Percentiles rank a stretch among this genome's conserved stretches.
phyloP scores from a whole-genome alignment of 2,329 filamentous ascomycete genomes.

The Bipolaris oryzae region DNA sequence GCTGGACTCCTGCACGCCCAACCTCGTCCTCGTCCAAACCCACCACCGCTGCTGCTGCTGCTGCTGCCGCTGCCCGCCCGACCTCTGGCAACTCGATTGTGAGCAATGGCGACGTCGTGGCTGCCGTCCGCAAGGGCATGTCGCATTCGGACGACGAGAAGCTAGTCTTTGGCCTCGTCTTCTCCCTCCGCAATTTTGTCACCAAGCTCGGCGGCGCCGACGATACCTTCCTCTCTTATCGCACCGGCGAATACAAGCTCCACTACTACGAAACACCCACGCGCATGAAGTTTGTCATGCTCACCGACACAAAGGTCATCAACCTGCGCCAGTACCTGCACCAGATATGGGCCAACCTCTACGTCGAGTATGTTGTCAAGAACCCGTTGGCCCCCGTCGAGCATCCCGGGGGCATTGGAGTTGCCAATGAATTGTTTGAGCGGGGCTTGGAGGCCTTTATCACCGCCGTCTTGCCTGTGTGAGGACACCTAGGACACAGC shows the following conservation, averaged over 20 bases:
- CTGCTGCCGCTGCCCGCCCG: constrained; percentile 48
- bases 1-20: constrained; percentile 69
- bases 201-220: constrained; percentile 92
- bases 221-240: constrained; percentile 90
- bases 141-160: constrained; percentile 85
- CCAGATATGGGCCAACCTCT: constrained; percentile 98
- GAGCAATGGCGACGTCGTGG: constrained; percentile 50
- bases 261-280: constrained; percentile 99
- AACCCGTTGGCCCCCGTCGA: constrained; percentile 67
- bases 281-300: constrained; percentile 93
- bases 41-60: too few relatives aligned
- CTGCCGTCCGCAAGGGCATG: constrained; percentile 48
- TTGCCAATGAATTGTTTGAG: constrained; percentile 70
- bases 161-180: constrained; percentile 95
- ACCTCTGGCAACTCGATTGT: constrained; percentile 55
- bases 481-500: constrained; percentile 11
- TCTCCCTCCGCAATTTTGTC: constrained; percentile 95
- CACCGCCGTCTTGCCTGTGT: constrained; percentile 51
- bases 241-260: constrained; percentile 93
- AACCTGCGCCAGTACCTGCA: constrained; percentile 95
- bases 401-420: constrained; percentile 65
- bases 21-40: constrained; percentile 53
- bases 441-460: constrained; percentile 77
- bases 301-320: constrained; percentile 85
- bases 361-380: constrained; percentile 86